Percentiles rank a stretch among this genome's conserved stretches.
Evolutionary conservation across 2,329 filamentous ascomycete genomes (phyloP).

Genomic region (Aspergillus pseudotamarii): DNA sequence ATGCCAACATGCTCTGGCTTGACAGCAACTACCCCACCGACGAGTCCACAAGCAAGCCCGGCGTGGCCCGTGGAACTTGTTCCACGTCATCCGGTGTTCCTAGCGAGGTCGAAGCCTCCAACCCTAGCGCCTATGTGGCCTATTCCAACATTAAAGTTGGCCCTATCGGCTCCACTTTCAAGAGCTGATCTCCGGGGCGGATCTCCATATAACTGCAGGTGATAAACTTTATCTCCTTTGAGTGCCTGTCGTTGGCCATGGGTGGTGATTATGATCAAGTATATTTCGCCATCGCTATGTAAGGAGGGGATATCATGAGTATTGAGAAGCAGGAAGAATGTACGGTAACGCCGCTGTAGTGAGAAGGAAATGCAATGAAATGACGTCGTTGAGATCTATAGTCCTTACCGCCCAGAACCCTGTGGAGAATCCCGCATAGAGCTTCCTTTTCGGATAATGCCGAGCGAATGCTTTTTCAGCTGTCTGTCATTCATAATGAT

Average conservation of each 20-base stretch:
- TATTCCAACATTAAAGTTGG: conserved; percentile 65
- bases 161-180: conserved; percentile 57
- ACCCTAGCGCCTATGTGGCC: conserved; percentile 54
- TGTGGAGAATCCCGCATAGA: conserved; percentile 4
- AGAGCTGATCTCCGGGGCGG: background rate
- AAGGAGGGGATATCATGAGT: background rate
- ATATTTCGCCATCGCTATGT: background rate
- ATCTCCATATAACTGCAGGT: background rate
- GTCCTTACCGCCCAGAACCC: background rate
- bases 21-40: conserved; percentile 65
- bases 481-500: background rate
- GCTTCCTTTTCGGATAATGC: background rate
- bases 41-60: conserved; percentile 46
- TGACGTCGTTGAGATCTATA: background rate
- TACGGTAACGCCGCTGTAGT: background rate
- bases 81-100: conserved; percentile 56
- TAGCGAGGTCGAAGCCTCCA: conserved; percentile 49
- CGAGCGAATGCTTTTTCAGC: background rate
- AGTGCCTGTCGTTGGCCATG: background rate
- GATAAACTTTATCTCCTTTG: background rate
- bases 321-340: background rate
- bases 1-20: conserved; percentile 73
- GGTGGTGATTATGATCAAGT: background rate
- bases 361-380: background rate
- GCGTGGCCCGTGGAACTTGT: conserved; percentile 60